Base-by-base conservation (phyloP, 768 basidiomycete genomes). In the Serendipita sp. region DNA sequence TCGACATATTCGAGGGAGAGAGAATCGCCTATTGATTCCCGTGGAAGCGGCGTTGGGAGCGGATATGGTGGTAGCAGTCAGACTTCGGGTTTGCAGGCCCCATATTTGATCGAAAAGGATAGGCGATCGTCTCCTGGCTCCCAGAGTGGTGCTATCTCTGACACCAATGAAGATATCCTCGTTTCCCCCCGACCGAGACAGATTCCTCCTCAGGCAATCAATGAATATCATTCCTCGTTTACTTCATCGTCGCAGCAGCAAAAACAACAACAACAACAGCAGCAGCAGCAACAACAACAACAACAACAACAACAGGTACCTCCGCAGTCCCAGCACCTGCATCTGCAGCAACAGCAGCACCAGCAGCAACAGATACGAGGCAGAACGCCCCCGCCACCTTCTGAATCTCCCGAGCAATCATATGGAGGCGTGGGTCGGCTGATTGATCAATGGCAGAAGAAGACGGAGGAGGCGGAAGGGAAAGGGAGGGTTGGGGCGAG, bases 371-470 rank as follows among this genome's bases (percentile, higher is more conserved):
- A 16, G 32, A 0, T 64, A 15, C 23, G 4, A 35, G 18, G 32
- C 13, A 34, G 18, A 35, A 64, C 28, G 15, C 66, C 65, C 1
- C 67, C 56, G 5, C 52, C 60, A n/a, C 66, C 30, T 13, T 78
- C 86, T 13, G 77, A 86, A 3, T 85, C 87, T 7, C 86, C 88
- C 5, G 89, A 92, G 70, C 79, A 80, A 64, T 85, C 87, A 36
- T 92, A 85, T 72, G 85, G 83, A 70, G 90, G 90, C 44, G 90
- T 92, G 48, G 85, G 88, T 34, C 88, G 80, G 74, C 77, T 92
- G 41, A 91, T 92, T 68, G 88, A 89, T 71, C 83, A 91, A 71
- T 92, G 90, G 90, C 88, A 92, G 73, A 83, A 82, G 65, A 91
- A 86, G 74, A 83, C 85, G 41, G 84, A 80, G 16, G 86, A 85